Evolutionary conservation across 1,284 basidiomycete species (phyloP).

Genomic region (Ustilago shanxiensis): DNA sequence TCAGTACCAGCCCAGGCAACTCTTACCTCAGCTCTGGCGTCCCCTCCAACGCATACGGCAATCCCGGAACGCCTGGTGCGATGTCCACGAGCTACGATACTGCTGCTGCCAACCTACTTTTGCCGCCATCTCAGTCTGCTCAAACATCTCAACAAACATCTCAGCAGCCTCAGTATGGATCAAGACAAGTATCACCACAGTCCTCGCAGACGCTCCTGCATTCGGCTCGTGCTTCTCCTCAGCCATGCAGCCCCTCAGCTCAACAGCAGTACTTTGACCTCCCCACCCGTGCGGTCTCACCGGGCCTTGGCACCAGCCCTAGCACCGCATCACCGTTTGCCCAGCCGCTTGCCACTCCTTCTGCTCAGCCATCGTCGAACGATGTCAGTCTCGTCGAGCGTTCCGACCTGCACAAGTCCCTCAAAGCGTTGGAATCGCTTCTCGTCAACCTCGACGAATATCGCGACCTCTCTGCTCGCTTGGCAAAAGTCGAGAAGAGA

Average conservation of each 20-base stretch:
- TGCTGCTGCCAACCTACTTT: constrained; percentile 8
- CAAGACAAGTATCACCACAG: constrained; percentile 31
- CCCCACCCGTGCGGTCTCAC: constrained; percentile 15
- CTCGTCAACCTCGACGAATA: constrained; percentile 68
- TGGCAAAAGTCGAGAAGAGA: constrained; percentile 67
- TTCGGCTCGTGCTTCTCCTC: constrained; percentile 25
- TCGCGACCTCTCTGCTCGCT: constrained; percentile 54
- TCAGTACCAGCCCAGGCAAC: constrained; percentile 32
- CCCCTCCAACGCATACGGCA: constrained; percentile 1
- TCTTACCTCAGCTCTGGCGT: constrained; percentile 13
- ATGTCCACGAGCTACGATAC: constrained; percentile 12
- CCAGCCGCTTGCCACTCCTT: constrained; percentile 6
- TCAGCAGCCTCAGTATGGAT: constrained; percentile 16
- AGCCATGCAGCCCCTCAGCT: constrained; percentile 29
- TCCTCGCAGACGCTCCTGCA: constrained; percentile 27
- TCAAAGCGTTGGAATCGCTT: constrained; percentile 63
- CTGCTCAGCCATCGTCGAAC: constrained; percentile 11
- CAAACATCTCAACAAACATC: constrained; percentile 8
- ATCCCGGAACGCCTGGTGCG: constrained; percentile 8
- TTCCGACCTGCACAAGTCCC: constrained; percentile 64
- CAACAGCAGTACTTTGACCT: constrained; percentile 52
- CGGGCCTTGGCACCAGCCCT: constrained; percentile 7
- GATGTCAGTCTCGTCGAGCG: constrained; percentile 52
- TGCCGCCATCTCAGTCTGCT: constrained; percentile 24
- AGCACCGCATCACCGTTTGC: constrained; percentile 24